Base-by-base conservation (phyloP, 2,329 filamentous ascomycete species). In the Chrysosphaeria jannelii region DNA sequence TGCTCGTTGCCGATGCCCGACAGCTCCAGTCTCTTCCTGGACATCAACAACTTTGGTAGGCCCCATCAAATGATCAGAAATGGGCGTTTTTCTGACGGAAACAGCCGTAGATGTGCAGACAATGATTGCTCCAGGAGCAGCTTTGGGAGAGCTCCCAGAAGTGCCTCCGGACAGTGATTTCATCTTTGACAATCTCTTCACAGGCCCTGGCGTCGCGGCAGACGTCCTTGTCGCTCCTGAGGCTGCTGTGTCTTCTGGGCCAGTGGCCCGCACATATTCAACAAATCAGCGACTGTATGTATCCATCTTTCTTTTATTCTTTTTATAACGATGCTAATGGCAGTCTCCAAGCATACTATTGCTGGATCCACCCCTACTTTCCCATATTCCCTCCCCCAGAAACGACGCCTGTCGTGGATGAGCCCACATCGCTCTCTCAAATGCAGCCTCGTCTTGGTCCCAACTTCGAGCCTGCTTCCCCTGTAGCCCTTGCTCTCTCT, bases 271-370 rank as follows among this genome's bases (percentile, higher is more conserved):
- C n/a, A n/a, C n/a, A n/a, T n/a, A n/a, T n/a, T n/a, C n/a, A n/a
- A n/a, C n/a, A n/a, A n/a, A n/a, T n/a, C n/a, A n/a, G n/a, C n/a
- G n/a, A n/a, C n/a, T n/a, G n/a, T n/a, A n/a, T n/a, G n/a, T n/a
- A n/a, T n/a, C n/a, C n/a, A n/a, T n/a, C n/a, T n/a, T n/a, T n/a
- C n/a, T n/a, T n/a, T n/a, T n/a, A n/a, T n/a, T n/a, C n/a, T n/a
- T n/a, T n/a, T n/a, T n/a, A n/a, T n/a, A n/a, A n/a, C n/a, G n/a
- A n/a, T n/a, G n/a, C n/a, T n/a, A n/a, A n/a, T n/a, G n/a, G n/a
- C n/a, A n/a, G n/a, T n/a, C 36, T 54, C 11, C 46, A 51, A 27
- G 51, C 49, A 4, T 56, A 56, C 33, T 56, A 56, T 29, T 42
- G 49, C 26, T 56, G 47, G 41, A 49, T 55, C 26, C 51, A 56